A percentile compares a stretch with the other conserved stretches of the same genome.
Evolutionary conservation across 345 rosid genomes (phyloP).

Genomic region (Salix suchowensis): DNA sequence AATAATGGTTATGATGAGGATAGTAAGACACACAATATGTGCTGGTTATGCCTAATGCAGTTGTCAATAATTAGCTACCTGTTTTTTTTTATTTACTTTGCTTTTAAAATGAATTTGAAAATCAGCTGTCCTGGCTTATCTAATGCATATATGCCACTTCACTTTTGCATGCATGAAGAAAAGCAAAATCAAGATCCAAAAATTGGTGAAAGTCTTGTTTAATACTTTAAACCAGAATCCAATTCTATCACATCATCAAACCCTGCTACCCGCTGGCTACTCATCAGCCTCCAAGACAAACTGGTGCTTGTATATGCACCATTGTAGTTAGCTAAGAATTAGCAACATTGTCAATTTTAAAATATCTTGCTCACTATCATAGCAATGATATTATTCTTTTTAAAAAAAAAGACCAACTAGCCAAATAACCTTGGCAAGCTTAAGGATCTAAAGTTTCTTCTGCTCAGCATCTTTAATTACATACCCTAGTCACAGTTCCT

Average conservation of each 20-base stretch:
- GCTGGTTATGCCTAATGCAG: background rate
- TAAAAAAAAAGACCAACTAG: background rate
- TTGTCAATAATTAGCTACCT: background rate
- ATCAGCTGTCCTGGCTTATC: background rate
- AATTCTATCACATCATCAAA: background rate
- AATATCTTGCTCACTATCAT: background rate
- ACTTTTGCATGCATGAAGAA: background rate
- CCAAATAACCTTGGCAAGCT: background rate
- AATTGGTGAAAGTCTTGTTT: background rate
- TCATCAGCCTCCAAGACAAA: background rate
- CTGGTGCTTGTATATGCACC: background rate
- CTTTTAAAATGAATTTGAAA: background rate
- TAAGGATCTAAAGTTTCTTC: background rate
- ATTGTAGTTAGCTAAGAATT: background rate
- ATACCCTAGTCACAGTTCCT: background rate
- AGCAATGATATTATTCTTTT: background rate
- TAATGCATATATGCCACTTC: background rate
- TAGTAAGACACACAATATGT: background rate
- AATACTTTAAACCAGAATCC: background rate
- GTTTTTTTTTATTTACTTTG: background rate
- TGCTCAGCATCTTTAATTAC: background rate
- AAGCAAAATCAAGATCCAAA: background rate
- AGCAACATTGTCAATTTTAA: background rate
- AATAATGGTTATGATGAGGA: background rate
- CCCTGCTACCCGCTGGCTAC: background rate